Conservation (phyloP, 148 eudicot species). For the Amaranthus hypochondriacus region DNA sequence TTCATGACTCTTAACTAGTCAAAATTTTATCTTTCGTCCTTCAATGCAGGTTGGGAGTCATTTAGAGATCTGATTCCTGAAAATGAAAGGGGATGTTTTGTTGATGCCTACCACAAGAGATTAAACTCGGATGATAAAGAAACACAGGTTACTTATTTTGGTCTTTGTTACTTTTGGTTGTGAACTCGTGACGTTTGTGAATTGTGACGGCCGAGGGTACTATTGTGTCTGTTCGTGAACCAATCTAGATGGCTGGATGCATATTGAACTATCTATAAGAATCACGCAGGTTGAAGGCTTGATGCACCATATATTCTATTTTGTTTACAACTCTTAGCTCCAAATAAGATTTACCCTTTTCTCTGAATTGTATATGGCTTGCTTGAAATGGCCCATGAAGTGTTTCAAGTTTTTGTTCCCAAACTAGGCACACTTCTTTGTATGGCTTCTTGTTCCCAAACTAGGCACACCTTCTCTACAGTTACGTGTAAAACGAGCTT, state of each 20-base stretch:
- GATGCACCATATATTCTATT: no score
- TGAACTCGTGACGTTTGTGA: background rate
- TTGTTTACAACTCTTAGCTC: no score
- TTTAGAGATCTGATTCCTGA: constrained; percentile 97
- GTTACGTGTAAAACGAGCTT: background rate
- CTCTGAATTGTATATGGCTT: no score
- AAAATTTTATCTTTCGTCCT: constrained; percentile 15
- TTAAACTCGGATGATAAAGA: constrained; percentile 71
- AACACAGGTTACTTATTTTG: constrained; percentile 56
- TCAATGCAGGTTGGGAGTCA: constrained; percentile 77
- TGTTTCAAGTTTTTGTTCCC: no score
- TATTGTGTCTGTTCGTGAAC: background rate
- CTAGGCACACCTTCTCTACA: background rate
- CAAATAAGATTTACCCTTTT: no score
- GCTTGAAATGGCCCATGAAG: no score
- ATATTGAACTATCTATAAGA: no score
- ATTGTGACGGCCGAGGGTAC: background rate
- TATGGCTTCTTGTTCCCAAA: background rate
- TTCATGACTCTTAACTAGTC: background rate
- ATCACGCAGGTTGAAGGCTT: no score
- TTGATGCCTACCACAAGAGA: constrained; percentile 83
- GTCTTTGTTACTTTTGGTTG: background rate
- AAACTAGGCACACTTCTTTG: background rate
- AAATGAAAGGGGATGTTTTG: constrained; percentile 73
- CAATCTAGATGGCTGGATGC: no score